Percentiles rank a stretch among this genome's conserved stretches.
Conservation (phyloP, 129 eudicot genomes). For the Dittrichia graveolens region DNA sequence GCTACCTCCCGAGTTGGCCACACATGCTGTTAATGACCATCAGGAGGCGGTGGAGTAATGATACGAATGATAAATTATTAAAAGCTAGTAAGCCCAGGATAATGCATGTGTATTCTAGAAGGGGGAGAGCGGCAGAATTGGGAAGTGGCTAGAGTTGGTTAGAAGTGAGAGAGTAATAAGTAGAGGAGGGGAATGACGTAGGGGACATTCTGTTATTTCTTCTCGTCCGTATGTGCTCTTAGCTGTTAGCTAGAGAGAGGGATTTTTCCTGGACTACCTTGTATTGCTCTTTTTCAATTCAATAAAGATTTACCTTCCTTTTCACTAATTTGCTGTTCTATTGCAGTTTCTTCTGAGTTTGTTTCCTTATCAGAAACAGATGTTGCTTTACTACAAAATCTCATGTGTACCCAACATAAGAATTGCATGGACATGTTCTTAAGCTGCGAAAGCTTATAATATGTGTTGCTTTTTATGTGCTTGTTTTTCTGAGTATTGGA, state of each 20-base stretch:
- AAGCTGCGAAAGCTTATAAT: background rate
- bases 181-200: too few relatives aligned
- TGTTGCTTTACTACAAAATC: background rate
- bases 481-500: background rate
- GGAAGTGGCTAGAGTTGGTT: background rate
- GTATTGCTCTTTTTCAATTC: too few relatives aligned
- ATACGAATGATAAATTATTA: background rate
- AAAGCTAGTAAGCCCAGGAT: background rate
- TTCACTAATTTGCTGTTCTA: too few relatives aligned
- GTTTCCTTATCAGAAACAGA: too few relatives aligned
- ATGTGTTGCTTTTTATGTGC: background rate
- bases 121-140: background rate
- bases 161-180: too few relatives aligned
- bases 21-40: background rate
- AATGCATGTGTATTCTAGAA: background rate
- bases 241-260: too few relatives aligned
- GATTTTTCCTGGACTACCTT: too few relatives aligned
- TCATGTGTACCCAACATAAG: background rate
- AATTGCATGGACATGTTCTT: background rate
- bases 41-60: background rate
- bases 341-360: too few relatives aligned
- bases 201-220: too few relatives aligned
- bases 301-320: too few relatives aligned
- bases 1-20: background rate
- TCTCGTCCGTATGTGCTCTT: too few relatives aligned